Evolutionary conservation across 345 rosid genomes (phyloP), one percentile per base, ranked within the genome.

Genomic region (Gossypioides kirkii): DNA sequence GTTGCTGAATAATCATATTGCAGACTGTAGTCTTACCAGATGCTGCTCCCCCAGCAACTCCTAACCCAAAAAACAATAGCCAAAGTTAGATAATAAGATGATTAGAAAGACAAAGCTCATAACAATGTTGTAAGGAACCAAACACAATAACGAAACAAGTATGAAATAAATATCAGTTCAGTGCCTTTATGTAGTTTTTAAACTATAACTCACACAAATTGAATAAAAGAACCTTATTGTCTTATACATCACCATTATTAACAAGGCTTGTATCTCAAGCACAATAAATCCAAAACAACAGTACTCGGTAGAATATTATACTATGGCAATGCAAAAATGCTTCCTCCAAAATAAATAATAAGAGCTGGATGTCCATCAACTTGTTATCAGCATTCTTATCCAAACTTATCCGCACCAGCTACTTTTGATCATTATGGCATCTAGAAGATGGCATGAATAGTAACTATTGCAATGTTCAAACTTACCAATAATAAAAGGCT

Each of bases 41-140:
- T 54, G 99, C 97, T 2, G 99, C 93, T 41, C 98, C 99, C 20
- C 99, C 98, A 73, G 96, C 97, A 82, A 95, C 99, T 70, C 99
- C 99, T 92, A 73, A 61, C 28, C 17, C 43, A 50, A 23, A 61
- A 72, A 64, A 53, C 42, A 17, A 61, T 55, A 45, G 53, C 25
- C 7, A 1, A 12, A 54, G 58, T 23, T 17, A 3, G 36, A 45
- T 32, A 32, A 58, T 10, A 28, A 61, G 50, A 61, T 45, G 22
- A 22, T 62, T 26, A 32, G 14, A 36, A 45, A 73, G 69, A 43
- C 11, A 45, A 18, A 13, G 1, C 10, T n/a, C 45, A n/a, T 10
- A 18, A 28, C 41, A 69, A 10, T 52, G 36, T n/a, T 0, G 17
- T 52, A 52, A 50, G 18, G 32, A 28, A 69, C n/a, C 43, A 55